Evolutionary conservation across 2,329 filamentous ascomycete genomes (phyloP).

Genomic region (Penicillium capsulatum): DNA sequence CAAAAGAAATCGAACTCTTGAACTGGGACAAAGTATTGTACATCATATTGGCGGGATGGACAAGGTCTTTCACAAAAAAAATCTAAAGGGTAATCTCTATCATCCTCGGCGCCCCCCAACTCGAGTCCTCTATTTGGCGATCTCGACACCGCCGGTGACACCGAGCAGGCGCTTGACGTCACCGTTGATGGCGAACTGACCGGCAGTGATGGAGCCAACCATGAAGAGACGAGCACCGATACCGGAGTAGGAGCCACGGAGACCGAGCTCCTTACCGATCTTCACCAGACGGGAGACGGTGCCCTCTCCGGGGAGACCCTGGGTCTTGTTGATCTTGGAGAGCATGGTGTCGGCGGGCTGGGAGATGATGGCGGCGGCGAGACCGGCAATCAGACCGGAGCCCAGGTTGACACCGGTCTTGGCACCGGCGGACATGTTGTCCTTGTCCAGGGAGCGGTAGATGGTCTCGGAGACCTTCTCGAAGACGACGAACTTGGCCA

Average conservation of each 20-base stretch:
- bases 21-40: slow-evolving; percentile 26
- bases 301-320: slow-evolving; percentile 79
- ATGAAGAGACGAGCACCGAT: slow-evolving; percentile 58
- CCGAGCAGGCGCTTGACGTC: slow-evolving; percentile 65
- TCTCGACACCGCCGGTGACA: slow-evolving; percentile 72
- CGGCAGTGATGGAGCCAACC: slow-evolving; percentile 68
- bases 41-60: slow-evolving; percentile 24
- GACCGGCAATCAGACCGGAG: slow-evolving; percentile 79
- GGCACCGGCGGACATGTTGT: slow-evolving; percentile 59
- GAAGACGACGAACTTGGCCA: slow-evolving; percentile 92
- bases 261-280: slow-evolving; percentile 79
- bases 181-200: slow-evolving; percentile 88
- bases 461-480: slow-evolving; percentile 78
- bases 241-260: slow-evolving; percentile 73
- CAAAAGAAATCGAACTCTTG: slow-evolving; percentile 20
- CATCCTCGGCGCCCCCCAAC: slow-evolving; percentile 19
- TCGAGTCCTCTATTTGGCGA: slow-evolving; percentile 45
- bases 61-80: slow-evolving; percentile 21
- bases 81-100: slow-evolving; percentile 26
- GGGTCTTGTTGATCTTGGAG: slow-evolving; percentile 93
- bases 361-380: slow-evolving; percentile 80
- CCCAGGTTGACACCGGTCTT: slow-evolving; percentile 81
- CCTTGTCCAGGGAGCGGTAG: slow-evolving; percentile 68
- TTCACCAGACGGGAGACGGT: slow-evolving; percentile 77
- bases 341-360: slow-evolving; percentile 93